Evolutionary conservation across 331 rosid species (phyloP).

Genomic region (Malus hybrid): DNA sequence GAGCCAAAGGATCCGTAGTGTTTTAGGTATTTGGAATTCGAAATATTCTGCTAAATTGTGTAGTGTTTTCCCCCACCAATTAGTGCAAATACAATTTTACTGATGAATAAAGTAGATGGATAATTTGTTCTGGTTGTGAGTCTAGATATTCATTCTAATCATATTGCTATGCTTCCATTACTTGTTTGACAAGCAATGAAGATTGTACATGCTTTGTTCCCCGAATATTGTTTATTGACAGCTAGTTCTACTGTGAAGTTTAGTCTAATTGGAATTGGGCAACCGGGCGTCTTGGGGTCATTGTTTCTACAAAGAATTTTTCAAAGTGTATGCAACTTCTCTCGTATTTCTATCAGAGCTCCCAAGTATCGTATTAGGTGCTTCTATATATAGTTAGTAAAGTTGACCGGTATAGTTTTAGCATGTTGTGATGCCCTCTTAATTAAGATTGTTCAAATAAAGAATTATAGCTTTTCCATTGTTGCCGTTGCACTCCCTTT

Average conservation of each 20-base stretch:
- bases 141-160: constrained; percentile 7
- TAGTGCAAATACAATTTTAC: neutral
- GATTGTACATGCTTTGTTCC: constrained; percentile 65
- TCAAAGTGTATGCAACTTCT: constrained; percentile 49
- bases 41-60: neutral
- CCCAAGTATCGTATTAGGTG: neutral
- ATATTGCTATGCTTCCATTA: neutral
- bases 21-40: neutral
- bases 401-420: neutral
- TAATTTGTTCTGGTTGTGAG: constrained; percentile 12
- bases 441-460: neutral
- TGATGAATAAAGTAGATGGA: neutral
- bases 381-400: neutral
- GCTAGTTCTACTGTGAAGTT: constrained; percentile 45
- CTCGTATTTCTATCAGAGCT: constrained; percentile 1
- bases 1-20: constrained; percentile 57
- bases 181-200: constrained; percentile 42
- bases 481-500: neutral
- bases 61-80: neutral
- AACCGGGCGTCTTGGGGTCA: constrained; percentile 67
- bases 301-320: constrained; percentile 77
- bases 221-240: constrained; percentile 73
- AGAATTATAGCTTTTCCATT: neutral
- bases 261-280: constrained; percentile 72
- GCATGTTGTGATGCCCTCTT: neutral